Evolutionary conservation across 305 asterid genomes (phyloP).

Genomic region (Withania somnifera): DNA sequence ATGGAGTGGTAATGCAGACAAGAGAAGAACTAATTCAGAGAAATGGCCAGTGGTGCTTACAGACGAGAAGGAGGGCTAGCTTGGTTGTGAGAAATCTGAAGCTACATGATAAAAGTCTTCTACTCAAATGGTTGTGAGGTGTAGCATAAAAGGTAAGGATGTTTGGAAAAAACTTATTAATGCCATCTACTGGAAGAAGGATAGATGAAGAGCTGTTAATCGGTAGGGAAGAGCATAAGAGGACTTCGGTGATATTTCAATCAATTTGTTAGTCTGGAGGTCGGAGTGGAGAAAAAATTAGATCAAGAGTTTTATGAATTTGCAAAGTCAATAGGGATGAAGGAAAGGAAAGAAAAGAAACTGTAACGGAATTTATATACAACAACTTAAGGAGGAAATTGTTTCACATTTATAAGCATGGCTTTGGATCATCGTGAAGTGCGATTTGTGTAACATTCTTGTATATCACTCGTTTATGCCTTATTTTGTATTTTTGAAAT

Average conservation of each 20-base stretch:
- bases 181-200: too few species aligned
- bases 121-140: background rate
- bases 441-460: background rate
- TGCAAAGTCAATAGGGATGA: background rate
- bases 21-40: background rate
- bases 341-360: background rate
- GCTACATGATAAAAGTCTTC: background rate
- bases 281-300: too few species aligned
- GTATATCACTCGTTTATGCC: background rate
- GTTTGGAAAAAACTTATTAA: too few species aligned
- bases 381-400: background rate
- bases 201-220: too few species aligned
- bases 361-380: background rate
- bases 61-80: background rate
- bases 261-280: too few species aligned
- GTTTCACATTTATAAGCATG: background rate
- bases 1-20: background rate
- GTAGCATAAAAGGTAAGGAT: too few species aligned
- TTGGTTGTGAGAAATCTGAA: background rate
- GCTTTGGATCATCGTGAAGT: background rate
- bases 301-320: background rate
- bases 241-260: too few species aligned
- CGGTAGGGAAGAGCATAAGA: too few species aligned
- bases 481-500: background rate
- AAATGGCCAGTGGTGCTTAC: background rate